phyloP scores from a whole-genome alignment of 352 stramenopile genomes.

The Poterioochromonas sp. region DNA sequence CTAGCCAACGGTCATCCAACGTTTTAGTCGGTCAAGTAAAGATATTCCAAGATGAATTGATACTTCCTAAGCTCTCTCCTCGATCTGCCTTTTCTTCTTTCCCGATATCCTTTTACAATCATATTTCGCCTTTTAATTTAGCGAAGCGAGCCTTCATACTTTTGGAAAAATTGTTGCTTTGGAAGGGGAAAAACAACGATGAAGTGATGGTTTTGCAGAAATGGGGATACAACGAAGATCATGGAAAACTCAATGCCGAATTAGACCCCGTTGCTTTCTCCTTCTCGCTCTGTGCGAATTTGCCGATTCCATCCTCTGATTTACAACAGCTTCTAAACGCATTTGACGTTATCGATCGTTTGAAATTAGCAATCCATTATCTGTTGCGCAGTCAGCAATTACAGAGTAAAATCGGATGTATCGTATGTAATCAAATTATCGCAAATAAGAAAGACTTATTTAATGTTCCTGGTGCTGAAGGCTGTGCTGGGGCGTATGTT shows the following conservation, averaged over 20 bases:
- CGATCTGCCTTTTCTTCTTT: background rate
- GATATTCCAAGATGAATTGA: too few relatives aligned
- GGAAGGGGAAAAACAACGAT: background rate
- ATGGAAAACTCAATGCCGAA: slow-evolving; percentile 11
- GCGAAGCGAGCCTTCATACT: background rate
- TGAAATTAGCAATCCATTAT: slow-evolving; percentile 16
- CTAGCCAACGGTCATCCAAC: too few relatives aligned
- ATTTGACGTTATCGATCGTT: slow-evolving; percentile 34
- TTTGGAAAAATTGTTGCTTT: background rate
- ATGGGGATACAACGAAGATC: background rate
- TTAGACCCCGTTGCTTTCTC: slow-evolving; percentile 39
- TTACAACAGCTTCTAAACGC: slow-evolving; percentile 35
- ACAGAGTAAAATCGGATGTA: slow-evolving; percentile 33
- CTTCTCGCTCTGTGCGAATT: slow-evolving; percentile 38
- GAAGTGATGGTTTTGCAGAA: background rate
- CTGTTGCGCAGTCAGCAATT: background rate
- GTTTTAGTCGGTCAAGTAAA: too few relatives aligned
- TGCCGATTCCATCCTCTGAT: slow-evolving; percentile 34
- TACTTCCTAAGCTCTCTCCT: too few relatives aligned
- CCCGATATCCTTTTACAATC: background rate
- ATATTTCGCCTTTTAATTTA: background rate
- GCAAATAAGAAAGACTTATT: slow-evolving; percentile 39
- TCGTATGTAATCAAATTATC: slow-evolving; percentile 26
- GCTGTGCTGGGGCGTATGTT: slow-evolving; percentile 40
- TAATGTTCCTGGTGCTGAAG: slow-evolving; percentile 38